Evolutionary conservation across 805 yeast genomes (phyloP), one percentile per base, ranked within the genome.

Genomic region (Suhomyces pyralidae): DNA sequence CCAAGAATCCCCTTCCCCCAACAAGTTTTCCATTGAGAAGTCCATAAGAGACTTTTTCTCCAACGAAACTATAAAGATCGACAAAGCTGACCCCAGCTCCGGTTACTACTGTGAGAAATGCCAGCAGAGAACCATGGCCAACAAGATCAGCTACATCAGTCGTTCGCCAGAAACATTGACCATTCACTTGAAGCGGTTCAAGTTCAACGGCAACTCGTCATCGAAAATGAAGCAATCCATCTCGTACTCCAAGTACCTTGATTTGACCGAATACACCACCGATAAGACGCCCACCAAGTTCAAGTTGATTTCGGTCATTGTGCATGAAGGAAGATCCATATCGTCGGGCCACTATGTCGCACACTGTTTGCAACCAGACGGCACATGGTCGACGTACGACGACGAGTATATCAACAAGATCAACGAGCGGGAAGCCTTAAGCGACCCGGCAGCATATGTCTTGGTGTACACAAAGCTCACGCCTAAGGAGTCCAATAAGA

Each of bases 311-410:
- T 83, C 92, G 20, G 97, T 93, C 15, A 88, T 93, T 55, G 93
- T 91, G 4, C 99, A 94, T 65, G 97, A 90, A 62, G 99, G 99
- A 40, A 78, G 98, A 57, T 88, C 97, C 1, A 85, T 92, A 12
- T 84, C 91, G 45, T 85, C 94, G 3, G 99, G 99, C 3, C 99
- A 94, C 69, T 94, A 94, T 64, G 82, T 91, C 54, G 88, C 96
- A 0, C 90, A 89, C 65, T 89, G 97, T 65, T 81, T 87, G 56
- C 97, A 92, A 69, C 96, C 97, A 0, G 94, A 89, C 69, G 93
- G 91, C 1, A 71, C 86, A 1, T 94, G 98, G 99, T 85, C 90
- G 26, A 85, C 90, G 8, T 94, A 93, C 68, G 98, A 94, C 66
- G 99, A 94, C 66, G 99, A 94, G 62, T 83, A 86, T 62, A 84